Conservation (phyloP, 352 stramenopile species). For the Phytopythium mirpurense region DNA sequence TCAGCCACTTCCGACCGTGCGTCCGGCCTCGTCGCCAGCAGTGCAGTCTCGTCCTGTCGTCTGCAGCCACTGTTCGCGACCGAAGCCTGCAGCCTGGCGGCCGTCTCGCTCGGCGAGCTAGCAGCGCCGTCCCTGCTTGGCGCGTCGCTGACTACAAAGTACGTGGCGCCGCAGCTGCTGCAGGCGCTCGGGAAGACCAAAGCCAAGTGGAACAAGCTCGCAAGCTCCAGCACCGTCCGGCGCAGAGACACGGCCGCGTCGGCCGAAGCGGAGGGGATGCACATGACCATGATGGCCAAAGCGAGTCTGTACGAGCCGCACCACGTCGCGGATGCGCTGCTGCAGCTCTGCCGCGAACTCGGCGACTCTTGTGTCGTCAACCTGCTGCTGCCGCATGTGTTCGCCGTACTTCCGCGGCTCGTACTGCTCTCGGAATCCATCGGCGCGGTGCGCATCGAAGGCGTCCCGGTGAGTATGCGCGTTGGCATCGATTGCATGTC, state of each 20-base stretch:
- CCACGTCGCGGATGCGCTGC: constrained; percentile 55
- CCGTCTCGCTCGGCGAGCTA: constrained; percentile 46
- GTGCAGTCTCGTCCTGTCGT: constrained; percentile 10
- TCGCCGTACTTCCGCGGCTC: constrained; percentile 54
- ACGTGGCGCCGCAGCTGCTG: constrained; percentile 51
- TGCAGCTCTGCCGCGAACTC: constrained; percentile 60
- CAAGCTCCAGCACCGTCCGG: constrained; percentile 28
- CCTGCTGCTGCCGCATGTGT: constrained; percentile 48
- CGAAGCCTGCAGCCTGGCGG: constrained; percentile 37
- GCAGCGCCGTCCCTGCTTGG: constrained; percentile 46
- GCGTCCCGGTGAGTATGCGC: constrained; percentile 66
- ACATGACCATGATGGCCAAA: constrained; percentile 62
- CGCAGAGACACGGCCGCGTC: constrained; percentile 26
- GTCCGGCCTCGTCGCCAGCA: constrained; percentile 4
- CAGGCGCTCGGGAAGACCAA: constrained; percentile 45
- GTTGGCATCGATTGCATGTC: background rate
- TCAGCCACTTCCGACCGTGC: constrained; percentile 6
- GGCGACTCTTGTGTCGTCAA: constrained; percentile 37
- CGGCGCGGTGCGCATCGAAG: constrained; percentile 53
- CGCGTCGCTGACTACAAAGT: constrained; percentile 51
- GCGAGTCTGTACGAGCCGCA: constrained; percentile 55
- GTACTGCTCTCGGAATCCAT: constrained; percentile 58
- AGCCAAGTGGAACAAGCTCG: constrained; percentile 52
- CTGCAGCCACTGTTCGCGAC: constrained; percentile 28
- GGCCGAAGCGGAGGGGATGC: constrained; percentile 31